Evolutionary conservation across 345 rosid species (phyloP).

Genomic region (Gossypium turneri): DNA sequence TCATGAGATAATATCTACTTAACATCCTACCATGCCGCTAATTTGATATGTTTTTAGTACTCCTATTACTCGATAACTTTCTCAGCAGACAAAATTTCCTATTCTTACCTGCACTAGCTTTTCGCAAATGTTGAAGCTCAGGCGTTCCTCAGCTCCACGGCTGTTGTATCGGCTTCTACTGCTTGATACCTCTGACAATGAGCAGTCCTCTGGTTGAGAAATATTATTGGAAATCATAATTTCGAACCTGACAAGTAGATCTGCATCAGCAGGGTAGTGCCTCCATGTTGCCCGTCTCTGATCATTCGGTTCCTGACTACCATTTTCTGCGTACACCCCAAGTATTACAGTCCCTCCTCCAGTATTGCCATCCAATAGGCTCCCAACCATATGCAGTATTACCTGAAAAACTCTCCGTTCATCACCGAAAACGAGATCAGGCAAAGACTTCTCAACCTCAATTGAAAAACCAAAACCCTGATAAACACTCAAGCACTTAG

Average conservation of each 20-base stretch:
- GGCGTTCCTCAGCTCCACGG: conserved; percentile 54
- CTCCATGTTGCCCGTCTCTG: conserved; percentile 79
- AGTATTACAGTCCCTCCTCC: conserved; percentile 46
- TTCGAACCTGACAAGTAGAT: conserved; percentile 66
- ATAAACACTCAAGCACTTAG: conserved; percentile 72
- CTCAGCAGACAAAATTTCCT: neutral
- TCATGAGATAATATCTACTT: neutral
- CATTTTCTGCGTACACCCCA: conserved; percentile 46
- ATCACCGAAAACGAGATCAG: conserved; percentile 74
- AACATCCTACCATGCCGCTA: neutral
- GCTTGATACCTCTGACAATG: conserved; percentile 37
- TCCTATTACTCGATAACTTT: neutral
- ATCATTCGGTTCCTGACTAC: conserved; percentile 65
- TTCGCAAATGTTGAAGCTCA: conserved; percentile 89
- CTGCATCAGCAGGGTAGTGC: conserved; percentile 49
- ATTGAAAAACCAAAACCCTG: conserved; percentile 55
- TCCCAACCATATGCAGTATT: conserved; percentile 85
- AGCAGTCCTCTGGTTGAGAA: conserved; percentile 37
- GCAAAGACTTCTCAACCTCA: conserved; percentile 69
- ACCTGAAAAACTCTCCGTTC: conserved; percentile 86
- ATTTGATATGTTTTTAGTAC: neutral
- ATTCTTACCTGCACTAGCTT: conserved; percentile 75
- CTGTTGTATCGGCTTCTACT: conserved; percentile 44
- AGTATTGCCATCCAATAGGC: conserved; percentile 47
- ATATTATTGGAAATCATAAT: conserved; percentile 34